Evolutionary conservation across 352 stramenopile genomes (phyloP).

Genomic region (Globisporangium heterothallicum): DNA sequence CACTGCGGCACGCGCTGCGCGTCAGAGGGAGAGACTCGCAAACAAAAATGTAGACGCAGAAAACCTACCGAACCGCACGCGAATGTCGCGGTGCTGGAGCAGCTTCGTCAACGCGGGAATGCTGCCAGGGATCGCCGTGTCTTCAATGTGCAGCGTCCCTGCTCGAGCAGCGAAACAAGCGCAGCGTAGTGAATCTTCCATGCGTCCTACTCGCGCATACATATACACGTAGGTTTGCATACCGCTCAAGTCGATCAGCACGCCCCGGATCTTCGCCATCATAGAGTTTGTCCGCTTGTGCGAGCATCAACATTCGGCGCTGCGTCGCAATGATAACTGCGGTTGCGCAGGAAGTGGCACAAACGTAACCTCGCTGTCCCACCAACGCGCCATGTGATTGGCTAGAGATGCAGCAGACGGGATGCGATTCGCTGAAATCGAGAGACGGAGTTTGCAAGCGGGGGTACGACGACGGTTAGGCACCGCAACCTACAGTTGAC

Average conservation of each 20-base stretch:
- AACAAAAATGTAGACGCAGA: background rate
- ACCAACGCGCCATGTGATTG: too few species aligned
- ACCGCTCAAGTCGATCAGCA: constrained; percentile 57
- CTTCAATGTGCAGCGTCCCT: constrained; percentile 54
- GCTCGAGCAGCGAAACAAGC: background rate
- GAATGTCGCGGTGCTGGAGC: constrained; percentile 21
- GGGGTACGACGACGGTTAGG: too few species aligned
- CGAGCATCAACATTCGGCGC: background rate
- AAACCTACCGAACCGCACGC: constrained; percentile 43
- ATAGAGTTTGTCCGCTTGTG: background rate
- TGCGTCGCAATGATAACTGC: too few species aligned
- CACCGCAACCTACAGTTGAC: too few species aligned
- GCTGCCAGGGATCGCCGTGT: constrained; percentile 34
- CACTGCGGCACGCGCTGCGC: constrained; percentile 18
- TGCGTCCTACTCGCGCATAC: too few species aligned
- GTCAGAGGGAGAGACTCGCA: background rate
- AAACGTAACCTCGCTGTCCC: too few species aligned
- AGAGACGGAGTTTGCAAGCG: too few species aligned
- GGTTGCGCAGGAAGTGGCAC: too few species aligned
- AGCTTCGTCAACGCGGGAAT: constrained; percentile 32
- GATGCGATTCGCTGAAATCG: too few species aligned
- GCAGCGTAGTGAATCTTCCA: too few species aligned
- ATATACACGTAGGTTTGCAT: too few species aligned
- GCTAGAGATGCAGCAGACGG: too few species aligned
- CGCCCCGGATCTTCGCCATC: constrained; percentile 29